Percentiles rank a stretch among this genome's conserved stretches.
These are phyloP conservation scores for Metschnikowia borealis DNA, from an alignment of 805 yeast genomes.

Conservation along the genomic window DNA sequence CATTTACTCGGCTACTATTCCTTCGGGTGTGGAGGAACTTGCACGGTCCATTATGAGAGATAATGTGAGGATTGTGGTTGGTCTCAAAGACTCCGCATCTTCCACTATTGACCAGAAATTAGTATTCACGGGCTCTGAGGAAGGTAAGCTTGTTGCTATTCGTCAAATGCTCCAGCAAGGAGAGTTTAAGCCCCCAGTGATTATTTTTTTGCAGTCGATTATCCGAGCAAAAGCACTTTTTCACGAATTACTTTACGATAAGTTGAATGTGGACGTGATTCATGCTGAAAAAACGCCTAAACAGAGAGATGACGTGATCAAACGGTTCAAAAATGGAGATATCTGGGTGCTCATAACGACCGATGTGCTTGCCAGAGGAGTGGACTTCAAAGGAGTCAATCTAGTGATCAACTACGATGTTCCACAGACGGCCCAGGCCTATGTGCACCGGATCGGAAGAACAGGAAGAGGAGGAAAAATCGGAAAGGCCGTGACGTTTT, in stretches of 20 bases:
- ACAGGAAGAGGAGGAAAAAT: constrained; percentile 91
- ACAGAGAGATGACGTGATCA: constrained; percentile 82
- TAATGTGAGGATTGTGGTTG: constrained; percentile 83
- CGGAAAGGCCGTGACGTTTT: constrained; percentile 88
- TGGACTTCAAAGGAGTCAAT: constrained; percentile 94
- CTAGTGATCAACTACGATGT: constrained; percentile 94
- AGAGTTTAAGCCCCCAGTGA: constrained; percentile 86
- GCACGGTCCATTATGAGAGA: constrained; percentile 82
- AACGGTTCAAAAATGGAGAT: constrained; percentile 82
- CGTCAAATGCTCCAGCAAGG: constrained; percentile 83
- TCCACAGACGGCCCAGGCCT: constrained; percentile 89
- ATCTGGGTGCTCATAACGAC: constrained; percentile 96
- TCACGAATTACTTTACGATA: constrained; percentile 89
- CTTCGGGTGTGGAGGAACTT: constrained; percentile 86
- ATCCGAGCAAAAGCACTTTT: constrained; percentile 92
- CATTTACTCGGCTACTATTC: constrained; percentile 93
- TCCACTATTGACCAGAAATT: constrained; percentile 76
- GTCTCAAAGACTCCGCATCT: constrained; percentile 92
- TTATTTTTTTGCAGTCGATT: constrained; percentile 87
- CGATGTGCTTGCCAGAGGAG: constrained; percentile 94
- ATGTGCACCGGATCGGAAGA: constrained; percentile 97
- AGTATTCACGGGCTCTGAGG: constrained; percentile 86
- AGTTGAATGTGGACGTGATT: constrained; percentile 87
- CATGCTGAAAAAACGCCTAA: constrained; percentile 90
- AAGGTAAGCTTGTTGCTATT: constrained; percentile 89